Conservation (phyloP, 2,329 filamentous ascomycete species). For the Emmonsia crescens region DNA sequence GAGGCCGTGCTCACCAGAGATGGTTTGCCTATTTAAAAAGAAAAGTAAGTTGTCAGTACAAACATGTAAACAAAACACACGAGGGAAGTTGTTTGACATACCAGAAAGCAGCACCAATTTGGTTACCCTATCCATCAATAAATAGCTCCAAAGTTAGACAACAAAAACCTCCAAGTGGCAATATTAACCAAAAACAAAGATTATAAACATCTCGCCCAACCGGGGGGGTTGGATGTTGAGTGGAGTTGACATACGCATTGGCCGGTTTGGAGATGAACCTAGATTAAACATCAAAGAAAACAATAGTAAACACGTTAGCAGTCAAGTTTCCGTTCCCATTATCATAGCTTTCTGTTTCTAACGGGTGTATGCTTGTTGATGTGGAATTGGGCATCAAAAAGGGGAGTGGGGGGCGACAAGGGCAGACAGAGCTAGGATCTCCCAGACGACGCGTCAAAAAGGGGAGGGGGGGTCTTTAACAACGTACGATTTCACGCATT, state of each 20-base stretch:
- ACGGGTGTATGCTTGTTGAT: neutral
- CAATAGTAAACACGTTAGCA: slow-evolving; percentile 17
- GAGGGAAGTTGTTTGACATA: slow-evolving; percentile 35
- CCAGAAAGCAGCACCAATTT: slow-evolving; percentile 99
- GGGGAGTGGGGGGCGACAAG: neutral
- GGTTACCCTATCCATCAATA: slow-evolving; percentile 69
- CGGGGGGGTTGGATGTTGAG: neutral
- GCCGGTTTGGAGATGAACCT: slow-evolving; percentile 99
- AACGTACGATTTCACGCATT: slow-evolving; percentile 65
- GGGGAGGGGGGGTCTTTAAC: slow-evolving; percentile 9
- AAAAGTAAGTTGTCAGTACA: slow-evolving; percentile 29
- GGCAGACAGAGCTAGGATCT: neutral
- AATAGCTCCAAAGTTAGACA: slow-evolving; percentile 23
- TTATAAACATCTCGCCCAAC: neutral
- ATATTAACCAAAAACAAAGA: neutral
- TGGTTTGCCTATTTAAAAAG: slow-evolving; percentile 52
- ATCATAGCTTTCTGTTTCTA: slow-evolving; percentile 9
- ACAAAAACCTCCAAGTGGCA: slow-evolving; percentile 7
- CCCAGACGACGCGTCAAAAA: slow-evolving; percentile 24
- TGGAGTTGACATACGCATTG: slow-evolving; percentile 74
- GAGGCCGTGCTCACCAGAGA: slow-evolving; percentile 87
- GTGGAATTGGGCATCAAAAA: neutral
- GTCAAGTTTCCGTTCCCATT: neutral
- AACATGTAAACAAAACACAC: slow-evolving; percentile 6
- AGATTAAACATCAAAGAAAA: slow-evolving; percentile 39